phyloP scores from a whole-genome alignment of 2,329 filamentous ascomycete species.

The Xylariaceae sp. region DNA sequence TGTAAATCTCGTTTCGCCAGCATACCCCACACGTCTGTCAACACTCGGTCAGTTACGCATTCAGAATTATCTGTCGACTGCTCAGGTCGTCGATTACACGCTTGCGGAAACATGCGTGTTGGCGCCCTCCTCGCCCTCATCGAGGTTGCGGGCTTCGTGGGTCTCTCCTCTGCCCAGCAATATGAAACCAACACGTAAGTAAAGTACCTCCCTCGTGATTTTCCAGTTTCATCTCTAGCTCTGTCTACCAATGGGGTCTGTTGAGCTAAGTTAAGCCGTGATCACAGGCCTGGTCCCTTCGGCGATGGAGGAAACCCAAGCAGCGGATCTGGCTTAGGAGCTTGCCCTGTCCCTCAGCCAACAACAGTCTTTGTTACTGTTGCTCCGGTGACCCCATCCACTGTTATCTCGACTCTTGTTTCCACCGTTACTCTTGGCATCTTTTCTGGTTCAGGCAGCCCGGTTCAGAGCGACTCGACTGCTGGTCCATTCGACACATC shows the following conservation, averaged over 20 bases:
- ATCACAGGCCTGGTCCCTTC: slow-evolving; percentile 9
- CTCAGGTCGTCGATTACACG: slow-evolving; percentile 3
- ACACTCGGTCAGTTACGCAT: slow-evolving; percentile 4
- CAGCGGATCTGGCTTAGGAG: slow-evolving; percentile 25
- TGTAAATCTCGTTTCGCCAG: slow-evolving; percentile 10
- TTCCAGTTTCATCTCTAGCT: neutral
- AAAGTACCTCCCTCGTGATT: neutral
- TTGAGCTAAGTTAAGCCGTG: slow-evolving; percentile 8
- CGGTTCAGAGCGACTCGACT: slow-evolving; percentile 15
- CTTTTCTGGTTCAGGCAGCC: slow-evolving; percentile 16
- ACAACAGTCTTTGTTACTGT: slow-evolving; percentile 47
- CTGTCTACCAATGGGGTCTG: neutral
- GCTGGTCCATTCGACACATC: slow-evolving; percentile 17
- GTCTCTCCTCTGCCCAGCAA: slow-evolving; percentile 25
- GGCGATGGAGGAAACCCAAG: slow-evolving; percentile 8
- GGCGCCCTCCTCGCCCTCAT: slow-evolving; percentile 28
- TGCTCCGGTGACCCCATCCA: slow-evolving; percentile 32
- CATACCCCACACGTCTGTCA: slow-evolving; percentile 11
- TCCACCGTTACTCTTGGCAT: slow-evolving; percentile 30
- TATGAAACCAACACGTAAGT: slow-evolving; percentile 27
- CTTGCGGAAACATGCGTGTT: slow-evolving; percentile 23
- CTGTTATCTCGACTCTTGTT: slow-evolving; percentile 30
- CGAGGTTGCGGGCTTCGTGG: slow-evolving; percentile 24
- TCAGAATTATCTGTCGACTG: slow-evolving; percentile 10
- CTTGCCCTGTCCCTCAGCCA: slow-evolving; percentile 38